Evolutionary conservation across 106 monocot genomes (phyloP).

Genomic region (Alisma plantagoaquatica): DNA sequence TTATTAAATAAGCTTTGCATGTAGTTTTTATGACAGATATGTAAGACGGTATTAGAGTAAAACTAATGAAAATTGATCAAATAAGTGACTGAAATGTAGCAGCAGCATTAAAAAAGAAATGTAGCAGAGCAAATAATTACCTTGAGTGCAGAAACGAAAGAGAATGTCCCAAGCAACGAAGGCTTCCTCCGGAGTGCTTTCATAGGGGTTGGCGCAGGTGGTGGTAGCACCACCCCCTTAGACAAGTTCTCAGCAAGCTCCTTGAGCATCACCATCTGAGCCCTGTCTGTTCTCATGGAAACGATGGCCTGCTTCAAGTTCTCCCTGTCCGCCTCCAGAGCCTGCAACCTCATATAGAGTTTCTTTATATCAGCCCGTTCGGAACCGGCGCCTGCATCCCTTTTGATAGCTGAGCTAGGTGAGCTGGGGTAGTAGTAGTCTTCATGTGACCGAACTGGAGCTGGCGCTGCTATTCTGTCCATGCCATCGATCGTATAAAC

Average conservation of each 20-base stretch:
- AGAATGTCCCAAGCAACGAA: slow-evolving; percentile 19
- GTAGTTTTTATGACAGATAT: no score
- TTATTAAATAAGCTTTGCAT: no score
- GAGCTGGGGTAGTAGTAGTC: no score
- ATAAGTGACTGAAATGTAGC: no score
- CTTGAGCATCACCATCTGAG: slow-evolving; percentile 38
- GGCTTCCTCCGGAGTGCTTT: no score
- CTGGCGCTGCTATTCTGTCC: slow-evolving; percentile 42
- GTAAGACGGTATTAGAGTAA: no score
- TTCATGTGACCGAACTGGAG: no score
- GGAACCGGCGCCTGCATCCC: background rate
- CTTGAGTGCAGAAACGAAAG: slow-evolving; percentile 33
- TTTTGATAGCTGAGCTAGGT: background rate
- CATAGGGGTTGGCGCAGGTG: background rate
- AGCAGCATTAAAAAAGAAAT: no score
- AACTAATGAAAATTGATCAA: no score
- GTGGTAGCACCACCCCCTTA: slow-evolving; percentile 24
- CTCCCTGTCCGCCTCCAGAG: slow-evolving; percentile 50
- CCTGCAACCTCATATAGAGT: slow-evolving; percentile 41
- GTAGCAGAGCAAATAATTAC: no score
- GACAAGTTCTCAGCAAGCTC: slow-evolving; percentile 50
- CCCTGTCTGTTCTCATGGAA: slow-evolving; percentile 44
- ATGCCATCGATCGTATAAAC: slow-evolving; percentile 20
- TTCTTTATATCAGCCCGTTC: slow-evolving; percentile 25
- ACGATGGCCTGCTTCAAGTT: slow-evolving; percentile 45